Percentiles rank a stretch among this genome's conserved stretches.
Conservation (phyloP, 2,329 filamentous ascomycete genomes). For the Lecanicillium sp. region DNA sequence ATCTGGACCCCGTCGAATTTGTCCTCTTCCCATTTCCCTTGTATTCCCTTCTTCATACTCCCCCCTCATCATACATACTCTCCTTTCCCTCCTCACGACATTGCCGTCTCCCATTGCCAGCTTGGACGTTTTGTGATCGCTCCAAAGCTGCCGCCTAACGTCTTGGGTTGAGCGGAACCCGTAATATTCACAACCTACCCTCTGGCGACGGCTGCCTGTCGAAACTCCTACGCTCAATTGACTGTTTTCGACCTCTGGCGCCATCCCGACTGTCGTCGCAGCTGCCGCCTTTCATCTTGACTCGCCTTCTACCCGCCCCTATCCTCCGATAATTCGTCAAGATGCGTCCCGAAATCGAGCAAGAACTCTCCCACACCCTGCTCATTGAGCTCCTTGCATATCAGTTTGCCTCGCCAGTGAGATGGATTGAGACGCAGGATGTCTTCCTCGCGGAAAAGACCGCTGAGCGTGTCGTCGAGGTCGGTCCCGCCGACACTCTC, state of each 20-base stretch:
- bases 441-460: conserved; percentile 94
- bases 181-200: conserved; percentile 1
- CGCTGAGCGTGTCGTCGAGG: conserved; percentile 94
- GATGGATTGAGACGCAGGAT: conserved; percentile 99
- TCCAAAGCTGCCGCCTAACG: conserved; percentile 7
- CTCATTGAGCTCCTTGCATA: conserved; percentile 98
- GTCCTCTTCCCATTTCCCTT: conserved; percentile 4
- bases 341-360: conserved; percentile 98
- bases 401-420: conserved; percentile 95
- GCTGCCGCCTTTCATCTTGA: neutral
- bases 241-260: neutral
- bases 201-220: neutral
- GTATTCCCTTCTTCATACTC: conserved; percentile 10
- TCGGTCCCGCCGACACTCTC: conserved; percentile 92
- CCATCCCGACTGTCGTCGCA: neutral
- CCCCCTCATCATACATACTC: too few relatives aligned
- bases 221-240: neutral
- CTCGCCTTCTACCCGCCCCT: conserved; percentile 5
- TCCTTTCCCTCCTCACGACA: conserved; percentile 9
- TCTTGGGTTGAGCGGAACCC: conserved; percentile 9
- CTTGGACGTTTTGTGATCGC: conserved; percentile 13
- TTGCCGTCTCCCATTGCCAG: conserved; percentile 16
- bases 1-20: conserved; percentile 7
- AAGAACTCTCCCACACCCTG: conserved; percentile 96
- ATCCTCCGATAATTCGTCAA: conserved; percentile 27